phyloP scores from a whole-genome alignment of 139 green algal genomes.

The Chlamydomonas sp. region DNA sequence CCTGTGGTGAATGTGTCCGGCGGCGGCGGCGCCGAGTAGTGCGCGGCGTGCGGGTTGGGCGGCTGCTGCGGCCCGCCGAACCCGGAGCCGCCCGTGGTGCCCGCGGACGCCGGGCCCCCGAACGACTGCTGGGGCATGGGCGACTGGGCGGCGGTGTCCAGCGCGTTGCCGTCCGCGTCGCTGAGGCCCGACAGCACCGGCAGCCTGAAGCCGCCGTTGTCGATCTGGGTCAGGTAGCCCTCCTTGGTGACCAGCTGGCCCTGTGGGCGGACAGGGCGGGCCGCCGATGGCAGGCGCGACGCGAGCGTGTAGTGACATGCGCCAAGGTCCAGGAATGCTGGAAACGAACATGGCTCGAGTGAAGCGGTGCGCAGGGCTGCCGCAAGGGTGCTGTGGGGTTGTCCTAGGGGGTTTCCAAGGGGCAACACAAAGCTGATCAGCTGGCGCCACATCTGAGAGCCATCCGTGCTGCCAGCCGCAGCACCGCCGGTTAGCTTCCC shows the following conservation, averaged over 20 bases:
- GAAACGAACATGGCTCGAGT: no score
- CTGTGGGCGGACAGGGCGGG: constrained; percentile 5
- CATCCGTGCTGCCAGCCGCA: no score
- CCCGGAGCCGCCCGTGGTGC: not conserved
- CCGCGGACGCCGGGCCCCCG: not conserved
- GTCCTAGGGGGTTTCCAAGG: no score
- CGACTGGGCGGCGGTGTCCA: constrained; percentile 2
- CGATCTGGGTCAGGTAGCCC: constrained; percentile 47
- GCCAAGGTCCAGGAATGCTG: not conserved
- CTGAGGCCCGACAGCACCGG: constrained; percentile 49
- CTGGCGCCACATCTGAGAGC: no score
- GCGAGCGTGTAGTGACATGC: not conserved
- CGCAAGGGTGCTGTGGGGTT: no score
- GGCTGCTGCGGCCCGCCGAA: not conserved
- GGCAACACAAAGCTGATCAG: no score
- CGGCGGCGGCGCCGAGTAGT: constrained; percentile 24
- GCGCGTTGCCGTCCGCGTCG: constrained; percentile 19
- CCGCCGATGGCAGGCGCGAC: no score
- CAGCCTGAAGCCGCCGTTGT: constrained; percentile 41
- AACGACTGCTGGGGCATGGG: not conserved
- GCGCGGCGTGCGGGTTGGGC: not conserved
- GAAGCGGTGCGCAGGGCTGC: no score
- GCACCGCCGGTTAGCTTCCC: no score
- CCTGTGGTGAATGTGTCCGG: constrained; percentile 22
- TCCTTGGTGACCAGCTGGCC: constrained; percentile 40